These are phyloP conservation scores for Millerago galiae DNA, from an alignment of 805 yeast genomes.

Conservation along the genomic window DNA sequence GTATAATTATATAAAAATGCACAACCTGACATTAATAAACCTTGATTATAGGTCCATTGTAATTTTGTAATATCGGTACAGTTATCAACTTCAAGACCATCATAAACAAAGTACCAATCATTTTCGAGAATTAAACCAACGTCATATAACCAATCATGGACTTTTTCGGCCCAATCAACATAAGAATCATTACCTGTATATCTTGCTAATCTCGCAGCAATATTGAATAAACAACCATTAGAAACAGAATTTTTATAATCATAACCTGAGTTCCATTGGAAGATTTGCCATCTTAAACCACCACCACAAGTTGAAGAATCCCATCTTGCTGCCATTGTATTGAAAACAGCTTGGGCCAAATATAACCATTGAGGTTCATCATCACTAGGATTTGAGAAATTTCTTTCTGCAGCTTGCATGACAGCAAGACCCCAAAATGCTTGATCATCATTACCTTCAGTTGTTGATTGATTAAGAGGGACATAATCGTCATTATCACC, in stretches of 20 bases:
- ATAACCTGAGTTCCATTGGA: conserved; percentile 82
- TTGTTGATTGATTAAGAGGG: conserved; percentile 73
- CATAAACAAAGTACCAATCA: conserved; percentile 44
- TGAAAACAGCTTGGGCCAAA: conserved; percentile 77
- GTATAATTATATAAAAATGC: conserved; percentile 66
- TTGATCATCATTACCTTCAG: conserved; percentile 93
- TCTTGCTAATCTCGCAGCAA: conserved; percentile 79
- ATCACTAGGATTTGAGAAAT: conserved; percentile 63
- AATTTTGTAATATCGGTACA: conserved; percentile 45
- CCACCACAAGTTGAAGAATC: conserved; percentile 58
- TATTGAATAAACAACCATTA: conserved; percentile 75
- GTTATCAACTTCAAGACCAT: conserved; percentile 45
- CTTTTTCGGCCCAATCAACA: conserved; percentile 62
- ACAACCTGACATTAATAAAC: conserved; percentile 58
- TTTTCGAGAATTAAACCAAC: conserved; percentile 36
- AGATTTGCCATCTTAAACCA: conserved; percentile 90
- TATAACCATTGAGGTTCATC: conserved; percentile 66
- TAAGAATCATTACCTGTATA: conserved; percentile 69
- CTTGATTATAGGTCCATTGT: conserved; percentile 76
- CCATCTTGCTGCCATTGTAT: conserved; percentile 81
- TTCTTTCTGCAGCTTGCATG: conserved; percentile 78
- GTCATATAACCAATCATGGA: conserved; percentile 70
- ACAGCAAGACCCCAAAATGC: conserved; percentile 89
- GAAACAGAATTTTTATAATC: conserved; percentile 83
- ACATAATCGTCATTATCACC: conserved; percentile 62